Base-by-base conservation (phyloP, 73 alveolate genomes). In the Paramecium sexaurelia region DNA sequence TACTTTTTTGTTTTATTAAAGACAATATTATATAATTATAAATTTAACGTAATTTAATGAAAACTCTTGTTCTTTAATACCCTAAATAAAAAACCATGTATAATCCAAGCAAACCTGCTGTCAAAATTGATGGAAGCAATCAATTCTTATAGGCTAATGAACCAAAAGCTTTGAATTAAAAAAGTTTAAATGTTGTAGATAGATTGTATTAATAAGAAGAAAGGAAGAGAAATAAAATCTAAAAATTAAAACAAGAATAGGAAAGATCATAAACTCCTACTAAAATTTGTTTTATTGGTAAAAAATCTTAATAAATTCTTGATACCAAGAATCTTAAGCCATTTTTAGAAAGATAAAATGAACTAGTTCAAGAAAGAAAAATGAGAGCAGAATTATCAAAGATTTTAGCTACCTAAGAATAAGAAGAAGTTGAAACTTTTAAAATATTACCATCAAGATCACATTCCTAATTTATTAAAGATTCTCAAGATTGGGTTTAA, bases 41-140 rank as follows among this genome's bases (percentile, higher is more conserved):
- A 15, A 7, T 57, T 57, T 57, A 57, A 57, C 82, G 82, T 19
- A 57, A 57, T 20, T 71, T 32, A 35, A 32, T 71, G 86, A 37
- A 20, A 32, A 27, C 83, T 22, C 41, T 71, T 71, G 27, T 71
- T n/a, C 55, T 71, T 20, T 71, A 36, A 71, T 71, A 71, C 17
- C 86, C 86, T 8, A 71, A 32, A 71, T 36, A 71, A 33, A 5
- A 71, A 71, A 20, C 55, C 6, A 71, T 71, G 86, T 71, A 71
- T 20, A 71, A 71, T 17, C 86, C 86, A 5, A 15, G 19, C n/a
- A 32, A 20, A 5, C 86, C 86, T 13, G 56, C 86, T 6, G 11
- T 71, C 7, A 11, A 13, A 36, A 5, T 71, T 17, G 67, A 51
- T 4, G 27, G 13, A 51, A 51, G 5, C 17, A 51, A 5, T 51